A percentile compares a stretch with the other conserved stretches of the same genome.
Evolutionary conservation across 345 rosid genomes (phyloP).

Genomic region (Isatis tinctoria): DNA sequence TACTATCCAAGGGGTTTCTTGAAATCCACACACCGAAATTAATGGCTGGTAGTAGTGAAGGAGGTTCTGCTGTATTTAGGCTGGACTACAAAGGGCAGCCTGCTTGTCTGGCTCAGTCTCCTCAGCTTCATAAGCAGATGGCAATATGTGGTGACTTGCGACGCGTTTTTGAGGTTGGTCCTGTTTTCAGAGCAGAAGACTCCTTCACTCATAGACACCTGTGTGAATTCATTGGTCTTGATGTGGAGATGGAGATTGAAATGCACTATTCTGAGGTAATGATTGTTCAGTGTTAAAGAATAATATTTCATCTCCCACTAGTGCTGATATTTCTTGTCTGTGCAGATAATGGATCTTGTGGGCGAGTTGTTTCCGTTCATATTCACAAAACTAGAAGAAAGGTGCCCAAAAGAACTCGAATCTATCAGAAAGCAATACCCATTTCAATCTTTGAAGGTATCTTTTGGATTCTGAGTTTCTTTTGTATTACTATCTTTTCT

Average conservation of each 20-base stretch:
- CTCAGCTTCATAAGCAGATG: no score
- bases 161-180: conserved; percentile 77
- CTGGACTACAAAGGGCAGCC: background rate
- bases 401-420: no score
- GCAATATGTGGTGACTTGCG: conserved; percentile 53
- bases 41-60: background rate
- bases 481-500: background rate
- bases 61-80: background rate
- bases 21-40: background rate
- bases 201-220: conserved; percentile 74
- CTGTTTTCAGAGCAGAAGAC: conserved; percentile 85
- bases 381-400: no score
- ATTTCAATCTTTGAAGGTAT: background rate
- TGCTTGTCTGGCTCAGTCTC: background rate
- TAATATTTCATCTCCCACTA: background rate
- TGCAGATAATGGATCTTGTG: background rate
- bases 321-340: background rate
- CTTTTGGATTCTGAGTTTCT: background rate
- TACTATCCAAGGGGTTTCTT: background rate
- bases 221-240: conserved; percentile 73
- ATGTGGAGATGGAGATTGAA: conserved; percentile 78
- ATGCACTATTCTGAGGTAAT: background rate
- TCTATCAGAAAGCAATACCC: background rate
- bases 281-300: no score
- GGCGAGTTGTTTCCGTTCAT: background rate